These are phyloP conservation scores for Lecanicillium sp. DNA, from an alignment of 2,329 filamentous ascomycete genomes.

Conservation along the genomic window DNA sequence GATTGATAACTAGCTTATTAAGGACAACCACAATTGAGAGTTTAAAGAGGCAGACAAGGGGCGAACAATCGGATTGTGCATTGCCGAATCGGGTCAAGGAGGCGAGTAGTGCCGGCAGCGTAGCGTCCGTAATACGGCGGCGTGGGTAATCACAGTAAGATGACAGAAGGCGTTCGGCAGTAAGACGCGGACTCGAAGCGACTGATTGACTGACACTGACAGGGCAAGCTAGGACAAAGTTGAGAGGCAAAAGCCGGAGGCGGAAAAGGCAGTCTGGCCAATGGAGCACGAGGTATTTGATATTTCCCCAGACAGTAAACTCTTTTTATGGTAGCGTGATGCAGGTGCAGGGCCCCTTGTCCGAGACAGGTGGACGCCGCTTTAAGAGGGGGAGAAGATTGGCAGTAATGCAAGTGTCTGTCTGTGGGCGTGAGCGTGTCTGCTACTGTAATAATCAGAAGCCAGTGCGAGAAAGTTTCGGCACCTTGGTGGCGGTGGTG, in stretches of 20 bases:
- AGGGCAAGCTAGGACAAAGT: no score
- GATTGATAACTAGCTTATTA: constrained; percentile 6
- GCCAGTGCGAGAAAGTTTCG: no score
- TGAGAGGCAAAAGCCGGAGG: background rate
- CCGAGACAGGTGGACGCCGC: no score
- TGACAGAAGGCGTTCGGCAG: background rate
- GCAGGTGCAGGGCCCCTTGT: no score
- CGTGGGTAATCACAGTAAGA: background rate
- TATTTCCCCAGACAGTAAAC: constrained; percentile 14
- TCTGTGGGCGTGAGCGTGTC: no score
- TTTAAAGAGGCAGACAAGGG: no score
- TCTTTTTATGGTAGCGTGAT: background rate
- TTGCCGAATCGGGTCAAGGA: background rate
- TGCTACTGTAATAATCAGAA: no score
- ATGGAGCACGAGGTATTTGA: constrained; percentile 12
- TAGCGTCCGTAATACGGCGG: background rate
- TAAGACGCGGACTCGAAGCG: no score
- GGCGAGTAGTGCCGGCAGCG: background rate
- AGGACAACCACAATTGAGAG: background rate
- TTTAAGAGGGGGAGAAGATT: no score
- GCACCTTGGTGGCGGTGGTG: no score
- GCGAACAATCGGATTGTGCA: background rate
- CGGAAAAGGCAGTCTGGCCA: constrained; percentile 7
- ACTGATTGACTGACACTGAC: no score
- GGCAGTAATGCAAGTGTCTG: no score